Evolutionary conservation across 108 stramenopile species (phyloP).

Genomic region (Asterionellopsis glacialis): DNA sequence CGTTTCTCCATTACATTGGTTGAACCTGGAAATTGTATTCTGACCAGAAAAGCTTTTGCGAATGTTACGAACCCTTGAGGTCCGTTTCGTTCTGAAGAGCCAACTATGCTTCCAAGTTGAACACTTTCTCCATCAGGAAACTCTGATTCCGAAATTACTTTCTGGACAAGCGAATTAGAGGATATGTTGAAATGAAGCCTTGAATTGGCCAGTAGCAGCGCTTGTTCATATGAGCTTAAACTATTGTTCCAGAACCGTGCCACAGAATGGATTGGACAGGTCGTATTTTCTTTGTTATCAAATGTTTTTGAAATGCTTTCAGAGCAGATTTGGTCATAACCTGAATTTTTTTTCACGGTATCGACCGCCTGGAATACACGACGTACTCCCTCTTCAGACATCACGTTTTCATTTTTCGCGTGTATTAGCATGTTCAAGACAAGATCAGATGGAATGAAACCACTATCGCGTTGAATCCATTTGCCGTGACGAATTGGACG

Average conservation of each 20-base stretch:
- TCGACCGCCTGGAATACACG: slow-evolving; percentile 8
- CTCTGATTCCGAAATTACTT: not conserved
- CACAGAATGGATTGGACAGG: slow-evolving; percentile 1
- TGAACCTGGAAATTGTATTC: slow-evolving; percentile 10
- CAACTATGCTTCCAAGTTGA: slow-evolving; percentile 1
- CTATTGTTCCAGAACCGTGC: slow-evolving; percentile 14
- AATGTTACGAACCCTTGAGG: not conserved
- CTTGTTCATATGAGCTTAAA: not conserved
- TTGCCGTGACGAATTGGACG: not conserved
- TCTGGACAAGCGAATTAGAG: not conserved
- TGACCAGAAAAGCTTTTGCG: not conserved
- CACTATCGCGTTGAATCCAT: slow-evolving; percentile 8
- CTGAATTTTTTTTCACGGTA: slow-evolving; percentile 6
- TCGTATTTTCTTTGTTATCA: not conserved
- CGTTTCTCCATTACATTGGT: not conserved
- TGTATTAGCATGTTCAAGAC: slow-evolving; percentile 7
- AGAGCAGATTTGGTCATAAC: slow-evolving; percentile 12
- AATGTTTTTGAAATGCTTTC: not conserved
- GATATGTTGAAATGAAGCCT: not conserved
- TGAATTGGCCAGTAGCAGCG: not conserved
- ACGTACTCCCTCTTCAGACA: slow-evolving; percentile 4
- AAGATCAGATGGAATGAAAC: slow-evolving; percentile 1
- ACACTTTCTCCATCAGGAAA: slow-evolving; percentile 14
- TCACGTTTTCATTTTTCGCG: slow-evolving; percentile 17
- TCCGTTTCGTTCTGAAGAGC: slow-evolving; percentile 6